Evolutionary conservation across 2,329 filamentous ascomycete species (phyloP).

Genomic region (Hypoxylon sp.): DNA sequence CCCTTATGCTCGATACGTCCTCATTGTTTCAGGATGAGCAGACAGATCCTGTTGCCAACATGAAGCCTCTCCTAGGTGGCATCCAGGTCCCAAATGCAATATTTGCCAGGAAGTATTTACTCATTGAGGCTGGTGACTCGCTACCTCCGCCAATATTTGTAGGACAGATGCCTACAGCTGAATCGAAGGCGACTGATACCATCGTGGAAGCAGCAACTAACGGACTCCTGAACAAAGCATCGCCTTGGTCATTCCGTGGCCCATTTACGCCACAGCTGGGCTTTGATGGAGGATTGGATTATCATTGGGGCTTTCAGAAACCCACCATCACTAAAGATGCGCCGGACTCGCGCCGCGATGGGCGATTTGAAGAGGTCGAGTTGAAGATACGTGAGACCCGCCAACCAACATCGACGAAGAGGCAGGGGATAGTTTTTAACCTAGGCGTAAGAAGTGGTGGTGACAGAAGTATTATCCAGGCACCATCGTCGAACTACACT

Average conservation of each 20-base stretch:
- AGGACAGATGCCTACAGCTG: slow-evolving; percentile 60
- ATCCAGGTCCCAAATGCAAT: slow-evolving; percentile 61
- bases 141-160: slow-evolving; percentile 55
- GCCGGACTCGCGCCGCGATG: slow-evolving; percentile 3
- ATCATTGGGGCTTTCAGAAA: slow-evolving; percentile 54
- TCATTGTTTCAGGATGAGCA: slow-evolving; percentile 43
- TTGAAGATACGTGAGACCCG: not conserved
- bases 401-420: slow-evolving; percentile 38
- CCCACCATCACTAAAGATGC: slow-evolving; percentile 34
- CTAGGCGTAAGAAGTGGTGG: slow-evolving; percentile 5
- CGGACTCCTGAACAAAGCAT: slow-evolving; percentile 49
- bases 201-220: slow-evolving; percentile 51
- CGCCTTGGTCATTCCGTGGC: slow-evolving; percentile 57
- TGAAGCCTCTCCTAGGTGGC: slow-evolving; percentile 55
- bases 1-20: slow-evolving; percentile 46
- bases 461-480: not conserved
- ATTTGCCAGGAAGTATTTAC: slow-evolving; percentile 61
- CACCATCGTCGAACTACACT: slow-evolving; percentile 26
- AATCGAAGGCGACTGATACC: slow-evolving; percentile 59
- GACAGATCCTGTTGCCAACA: slow-evolving; percentile 22
- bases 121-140: slow-evolving; percentile 55
- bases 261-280: slow-evolving; percentile 64
- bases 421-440: slow-evolving; percentile 46
- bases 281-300: slow-evolving; percentile 63
- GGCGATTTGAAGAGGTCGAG: not conserved